Conservation (phyloP, 108 stramenopile species). For the Cyclotella sp. region DNA sequence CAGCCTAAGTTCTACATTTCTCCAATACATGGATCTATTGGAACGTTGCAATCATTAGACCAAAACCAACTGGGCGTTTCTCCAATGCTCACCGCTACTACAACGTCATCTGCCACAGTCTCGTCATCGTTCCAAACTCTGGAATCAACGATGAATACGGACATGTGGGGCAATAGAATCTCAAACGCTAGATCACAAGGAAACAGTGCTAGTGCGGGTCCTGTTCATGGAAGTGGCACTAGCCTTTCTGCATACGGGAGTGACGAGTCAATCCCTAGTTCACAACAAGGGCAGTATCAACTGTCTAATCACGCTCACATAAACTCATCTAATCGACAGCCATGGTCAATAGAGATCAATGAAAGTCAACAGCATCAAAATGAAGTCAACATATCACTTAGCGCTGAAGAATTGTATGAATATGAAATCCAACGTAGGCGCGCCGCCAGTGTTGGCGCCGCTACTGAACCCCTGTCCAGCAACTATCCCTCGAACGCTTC, state of each 20-base stretch:
- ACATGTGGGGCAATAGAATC: conserved; percentile 33
- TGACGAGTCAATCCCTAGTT: conserved; percentile 33
- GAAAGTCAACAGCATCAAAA: conserved; percentile 22
- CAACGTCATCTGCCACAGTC: conserved; percentile 25
- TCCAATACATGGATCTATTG: conserved; percentile 35
- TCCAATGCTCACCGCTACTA: conserved; percentile 42
- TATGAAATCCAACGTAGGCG: conserved; percentile 20
- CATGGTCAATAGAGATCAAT: conserved; percentile 33
- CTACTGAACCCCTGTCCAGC: conserved; percentile 10
- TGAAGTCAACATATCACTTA: conserved; percentile 7
- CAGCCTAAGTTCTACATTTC: conserved; percentile 46
- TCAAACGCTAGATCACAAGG: conserved; percentile 12
- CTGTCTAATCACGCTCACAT: conserved; percentile 20
- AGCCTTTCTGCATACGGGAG: conserved; percentile 43
- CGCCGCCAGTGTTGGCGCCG: conserved; percentile 15
- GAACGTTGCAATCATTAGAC: conserved; percentile 29
- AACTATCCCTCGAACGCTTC: conserved; percentile 37
- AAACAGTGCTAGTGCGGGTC: neutral
- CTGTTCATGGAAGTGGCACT: conserved; percentile 35
- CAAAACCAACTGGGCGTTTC: conserved; percentile 28
- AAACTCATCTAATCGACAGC: conserved; percentile 1
- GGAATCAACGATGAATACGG: conserved; percentile 26
- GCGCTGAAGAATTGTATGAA: conserved; percentile 17
- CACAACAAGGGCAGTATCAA: conserved; percentile 18
- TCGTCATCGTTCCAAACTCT: conserved; percentile 38